Evolutionary conservation across 176 grass and related monocot genomes (phyloP), one percentile per base, ranked within the genome.

Genomic region (Paspalum notatum): DNA sequence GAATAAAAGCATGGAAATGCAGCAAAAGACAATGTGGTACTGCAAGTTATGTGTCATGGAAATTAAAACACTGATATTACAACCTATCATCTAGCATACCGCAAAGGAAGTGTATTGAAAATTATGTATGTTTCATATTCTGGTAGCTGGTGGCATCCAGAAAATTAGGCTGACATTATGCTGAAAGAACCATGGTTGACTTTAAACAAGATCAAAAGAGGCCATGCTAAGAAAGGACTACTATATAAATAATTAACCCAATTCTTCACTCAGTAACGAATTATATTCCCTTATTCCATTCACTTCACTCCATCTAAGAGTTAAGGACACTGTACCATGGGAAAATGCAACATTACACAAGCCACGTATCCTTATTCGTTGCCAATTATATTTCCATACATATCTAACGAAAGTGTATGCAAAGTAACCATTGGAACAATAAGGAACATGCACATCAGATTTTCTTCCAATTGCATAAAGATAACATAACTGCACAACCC

Each of bases 201-300:
- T 62, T 47, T 65, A 18, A 8, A 48, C 60, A 72, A 88, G 59
- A 87, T 47, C 66, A 66, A 59, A 77, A 44, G 4, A 62, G 25
- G 5, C 16, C 16, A 42, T 75, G 76, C 26, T 12, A 70, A 68
- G 54, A 48, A 48, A 77, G 80, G 62, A 55, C 17, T 52, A 24
- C 11, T 27, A 32, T 47, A 24, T 14, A 78, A 65, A 72, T 57
- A 32, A 47, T 65, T 18, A 74, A 74, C 66, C 17, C 4, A 76
- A 71, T 53, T 46, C 20, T 40, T 37, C 7, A 44, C 13, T 57
- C 7, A 2, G 58, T 59, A 80, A 54, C 25, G 54, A 71, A 81
- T 21, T 18, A 17, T 55, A 16, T 24, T 60, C 46, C 55, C 39
- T 85, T 70, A 52, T 66, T 80, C 40, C 67, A 52, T 37, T 76